Base-by-base conservation (phyloP, 345 rosid genomes). In the Pugionium dolabratum region DNA sequence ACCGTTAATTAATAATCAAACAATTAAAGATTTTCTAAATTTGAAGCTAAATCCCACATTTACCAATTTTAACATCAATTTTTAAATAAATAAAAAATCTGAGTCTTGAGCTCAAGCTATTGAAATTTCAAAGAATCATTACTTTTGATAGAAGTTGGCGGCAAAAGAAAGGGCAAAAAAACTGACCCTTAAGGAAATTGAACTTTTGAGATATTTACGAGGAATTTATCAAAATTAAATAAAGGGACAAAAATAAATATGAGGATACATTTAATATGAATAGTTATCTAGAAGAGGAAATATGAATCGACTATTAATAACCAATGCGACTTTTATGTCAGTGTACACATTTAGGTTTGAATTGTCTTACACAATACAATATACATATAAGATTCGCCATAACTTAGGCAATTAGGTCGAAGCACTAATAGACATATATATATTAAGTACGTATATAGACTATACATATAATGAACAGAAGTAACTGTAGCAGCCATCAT, bases 91-190 rank as follows among this genome's bases (percentile, higher is more conserved):
- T 18, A 18, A 18, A 18, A 18, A 18, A 39, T 9, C 11, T n/a
- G 8, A 33, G 6, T 18, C 46, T 34, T 51, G 39, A 51, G 55
- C 46, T 27, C 51, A 48, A 55, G 9, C 54, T 64, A 64, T 56
- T 48, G 54, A 56, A 49, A 2, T 47, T 54, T 28, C 18, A 1
- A 28, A 56, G 10, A 63, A 31, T 9, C 51, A 47, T 55, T 26
- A 55, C 70, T 71, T 63, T 71, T 47, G 27, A 71, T 46, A 64
- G 33, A 64, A 42, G 54, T 41, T 71, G 75, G 75, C 70, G 70
- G 41, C 59, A 64, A 48, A 64, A 9, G 45, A 9, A 55, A 5
- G 18, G 32, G 39, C 27, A 8, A 42, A 5, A 28, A 18, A 1
- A 49, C 18, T 18, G 18, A 18, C 18, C 18, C 18, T 18, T 18